Percentiles rank a stretch among this genome's conserved stretches.
Evolutionary conservation across 2,329 filamentous ascomycete genomes (phyloP).

Genomic region (Xylaria multiplex): DNA sequence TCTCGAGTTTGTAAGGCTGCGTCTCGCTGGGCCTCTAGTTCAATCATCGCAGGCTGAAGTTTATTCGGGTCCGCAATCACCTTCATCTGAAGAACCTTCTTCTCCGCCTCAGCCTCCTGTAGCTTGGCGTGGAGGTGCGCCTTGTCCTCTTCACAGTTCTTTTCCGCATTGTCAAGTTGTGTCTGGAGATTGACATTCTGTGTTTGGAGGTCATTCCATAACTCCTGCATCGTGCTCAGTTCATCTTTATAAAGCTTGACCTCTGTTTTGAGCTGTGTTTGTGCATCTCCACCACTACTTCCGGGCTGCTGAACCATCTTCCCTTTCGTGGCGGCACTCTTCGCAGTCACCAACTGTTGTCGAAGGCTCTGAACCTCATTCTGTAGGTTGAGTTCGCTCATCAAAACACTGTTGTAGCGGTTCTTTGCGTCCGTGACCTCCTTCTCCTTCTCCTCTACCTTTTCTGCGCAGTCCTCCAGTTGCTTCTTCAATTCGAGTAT

Average conservation of each 20-base stretch:
- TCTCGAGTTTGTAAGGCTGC: conserved; percentile 6
- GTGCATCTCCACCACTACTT: neutral
- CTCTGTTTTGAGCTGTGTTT: neutral
- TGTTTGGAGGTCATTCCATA: conserved; percentile 24
- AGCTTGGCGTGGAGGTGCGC: conserved; percentile 5
- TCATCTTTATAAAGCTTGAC: conserved; percentile 9
- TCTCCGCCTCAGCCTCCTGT: neutral
- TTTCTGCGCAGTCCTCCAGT: neutral
- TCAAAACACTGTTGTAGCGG: conserved; percentile 6
- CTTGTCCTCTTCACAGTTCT: conserved; percentile 13
- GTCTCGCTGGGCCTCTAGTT: conserved; percentile 26
- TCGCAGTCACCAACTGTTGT: neutral
- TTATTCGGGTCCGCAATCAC: conserved; percentile 13
- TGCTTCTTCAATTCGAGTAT: neutral
- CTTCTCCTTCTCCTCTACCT: neutral
- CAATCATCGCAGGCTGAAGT: conserved; percentile 15
- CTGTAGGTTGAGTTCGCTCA: conserved; percentile 28
- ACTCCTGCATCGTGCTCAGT: conserved; percentile 4
- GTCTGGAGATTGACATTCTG: conserved; percentile 12
- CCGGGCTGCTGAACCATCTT: no score
- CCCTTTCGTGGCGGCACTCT: neutral
- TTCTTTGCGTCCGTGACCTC: conserved; percentile 1
- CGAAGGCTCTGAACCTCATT: conserved; percentile 5
- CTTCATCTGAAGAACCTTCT: conserved; percentile 21
- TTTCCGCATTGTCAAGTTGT: neutral